Conservation (phyloP, 2,329 filamentous ascomycete genomes). For the Trichoderma hamatum region DNA sequence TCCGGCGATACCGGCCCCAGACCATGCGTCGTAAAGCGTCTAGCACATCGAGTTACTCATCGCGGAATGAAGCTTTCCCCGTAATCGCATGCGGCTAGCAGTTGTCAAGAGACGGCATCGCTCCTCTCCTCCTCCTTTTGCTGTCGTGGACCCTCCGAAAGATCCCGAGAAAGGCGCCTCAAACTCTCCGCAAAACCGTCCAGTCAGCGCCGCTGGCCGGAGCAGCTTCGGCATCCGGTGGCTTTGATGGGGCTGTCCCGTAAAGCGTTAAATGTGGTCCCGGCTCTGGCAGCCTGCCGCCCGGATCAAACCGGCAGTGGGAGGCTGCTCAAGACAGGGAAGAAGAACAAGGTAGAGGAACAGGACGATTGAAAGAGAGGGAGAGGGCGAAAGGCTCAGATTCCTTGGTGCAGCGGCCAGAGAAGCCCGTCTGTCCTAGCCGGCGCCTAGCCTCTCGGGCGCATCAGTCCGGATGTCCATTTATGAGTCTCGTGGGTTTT, state of each 20-base stretch:
- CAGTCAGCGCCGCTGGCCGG: conserved; percentile 18
- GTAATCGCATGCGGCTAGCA: conserved; percentile 1
- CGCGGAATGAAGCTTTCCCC: neutral
- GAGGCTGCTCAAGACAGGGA: neutral
- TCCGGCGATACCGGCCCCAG: conserved; percentile 16
- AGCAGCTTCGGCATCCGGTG: conserved; percentile 24
- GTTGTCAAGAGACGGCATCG: neutral
- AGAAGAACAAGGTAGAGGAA: neutral
- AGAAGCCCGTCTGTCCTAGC: conserved; percentile 1
- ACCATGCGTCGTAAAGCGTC: neutral
- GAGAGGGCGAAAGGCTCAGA: neutral
- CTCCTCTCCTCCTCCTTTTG: neutral
- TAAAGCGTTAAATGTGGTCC: neutral
- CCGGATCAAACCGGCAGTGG: conserved; percentile 18
- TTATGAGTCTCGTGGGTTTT: neutral
- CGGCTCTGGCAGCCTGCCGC: neutral
- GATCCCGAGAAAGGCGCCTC: conserved; percentile 15
- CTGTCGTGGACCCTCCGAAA: conserved; percentile 2
- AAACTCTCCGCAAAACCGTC: conserved; percentile 9
- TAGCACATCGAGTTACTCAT: neutral
- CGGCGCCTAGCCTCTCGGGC: neutral
- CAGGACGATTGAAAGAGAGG: neutral
- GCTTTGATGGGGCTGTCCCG: conserved; percentile 10
- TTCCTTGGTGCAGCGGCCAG: neutral
- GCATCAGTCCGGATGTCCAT: neutral